Evolutionary conservation across 257 asterid species (phyloP), one percentile per base, ranked within the genome.

Genomic region (Paulownia fortunei): DNA sequence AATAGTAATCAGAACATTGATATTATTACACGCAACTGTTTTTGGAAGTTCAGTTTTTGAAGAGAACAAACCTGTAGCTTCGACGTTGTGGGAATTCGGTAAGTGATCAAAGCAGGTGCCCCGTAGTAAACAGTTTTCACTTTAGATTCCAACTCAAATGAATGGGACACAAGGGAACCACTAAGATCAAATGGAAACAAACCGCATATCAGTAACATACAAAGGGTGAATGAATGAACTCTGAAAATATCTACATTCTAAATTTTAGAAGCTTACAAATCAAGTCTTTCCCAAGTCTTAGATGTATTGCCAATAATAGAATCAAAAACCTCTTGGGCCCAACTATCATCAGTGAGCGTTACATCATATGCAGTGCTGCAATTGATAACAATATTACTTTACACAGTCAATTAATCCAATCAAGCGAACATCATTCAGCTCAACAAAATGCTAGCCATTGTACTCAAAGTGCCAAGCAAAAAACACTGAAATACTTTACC

Each of bases 301-400:
- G 92, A 91, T 13, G 88, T 88, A 79, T 91, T 91, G 78, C 93
- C 97, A 69, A 83, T 60, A 39, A 86, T 76, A 41, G 84, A 73
- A 61, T 84, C 87, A 74, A 89, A 92, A 36, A 89, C 58, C 66
- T 88, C 88, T 46, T 80, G 19, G 24, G 87, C 85, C 95, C 92
- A 89, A 41, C 63, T 82, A 81, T 89, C 87, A 55, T 89, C 95
- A 7, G 73, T n/a, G 80, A 88, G 91, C 32, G 85, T 88, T 73
- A 87, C 83, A 81, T 92, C 93, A 78, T 87, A 88, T n/a, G 88
- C 90, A 68, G 88, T 37, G 32, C 97, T 89, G 89, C 83, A 79
- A 32, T 51, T 10, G 21, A 81, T 66, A 36, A 63, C 1, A 42
- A 32, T 15, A 52, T 61, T 49, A 80, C 52, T 80, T 36, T 66